Evolutionary conservation across 495 filamentous ascomycete species (phyloP), one percentile per base, ranked within the genome.

Genomic region (Bathelium albidoporum): DNA sequence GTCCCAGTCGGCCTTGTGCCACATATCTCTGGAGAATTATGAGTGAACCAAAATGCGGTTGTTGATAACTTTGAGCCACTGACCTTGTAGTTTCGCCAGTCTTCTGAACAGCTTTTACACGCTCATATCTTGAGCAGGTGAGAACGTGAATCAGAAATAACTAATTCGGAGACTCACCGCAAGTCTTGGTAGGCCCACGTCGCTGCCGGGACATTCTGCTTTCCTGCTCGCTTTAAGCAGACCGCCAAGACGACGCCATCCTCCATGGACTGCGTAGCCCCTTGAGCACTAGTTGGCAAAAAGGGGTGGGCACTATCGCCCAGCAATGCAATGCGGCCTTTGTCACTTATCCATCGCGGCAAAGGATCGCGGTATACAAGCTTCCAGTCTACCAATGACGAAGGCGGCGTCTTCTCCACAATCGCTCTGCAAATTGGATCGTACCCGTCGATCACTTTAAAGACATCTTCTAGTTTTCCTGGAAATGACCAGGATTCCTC

Each of bases 231-330:
- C 65, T 78, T 75, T 61, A 91, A 74, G 59, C 82, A 86, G 7
- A 84, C 79, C 5, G 87, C 87, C 5, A 90, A 70, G 1, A 83
- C 83, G 1, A 83, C 81, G 1, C 82, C 88, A 70, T 90, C 88
- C 67, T 91, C 88, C 65, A 90, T 84, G 0, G 87, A 85, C 67
- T 89, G 84, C 32, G 82, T 87, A 0, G 85, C 88, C 0, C 88
- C 88, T 64, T 89, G 84, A n/a, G 83, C 82, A 2, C 81, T 85
- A 12, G 86, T 88, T 0, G 87, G 87, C 2, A 90, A 75, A 71
- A 90, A 89, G 0, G 87, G 83, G 73, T 91, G 88, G 1, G 87
- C 87, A 5, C 85, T 77, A 67, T 90, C 88, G 26, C 87, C 88
- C 34, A 90, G 78, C 18, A 87, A 74, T 34, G 77, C 79, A n/a